phyloP scores from a whole-genome alignment of 352 stramenopile genomes.

The Albugo candida region DNA sequence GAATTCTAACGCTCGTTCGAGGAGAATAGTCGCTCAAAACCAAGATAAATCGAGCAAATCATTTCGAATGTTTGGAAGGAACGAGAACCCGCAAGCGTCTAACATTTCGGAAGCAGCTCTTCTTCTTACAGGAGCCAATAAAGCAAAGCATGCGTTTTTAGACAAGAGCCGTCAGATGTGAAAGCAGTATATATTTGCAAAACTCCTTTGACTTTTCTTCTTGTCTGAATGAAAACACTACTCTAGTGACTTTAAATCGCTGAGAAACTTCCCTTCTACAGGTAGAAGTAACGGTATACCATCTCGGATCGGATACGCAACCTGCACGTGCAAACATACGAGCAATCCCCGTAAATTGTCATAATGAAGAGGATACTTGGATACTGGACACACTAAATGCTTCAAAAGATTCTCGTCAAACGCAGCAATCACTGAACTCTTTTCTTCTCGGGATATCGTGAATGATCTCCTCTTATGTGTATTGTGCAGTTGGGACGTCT shows the following conservation, averaged over 20 bases:
- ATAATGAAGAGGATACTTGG: conserved; percentile 64
- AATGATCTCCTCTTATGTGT: too few species aligned
- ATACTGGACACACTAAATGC: conserved; percentile 70
- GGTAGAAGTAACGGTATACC: conserved; percentile 56
- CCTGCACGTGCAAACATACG: conserved; percentile 65
- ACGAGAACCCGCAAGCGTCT: conserved; percentile 31
- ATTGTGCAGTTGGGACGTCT: too few species aligned
- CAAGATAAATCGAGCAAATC: conserved; percentile 9
- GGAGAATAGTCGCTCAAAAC: conserved; percentile 14
- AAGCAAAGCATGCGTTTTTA: conserved; percentile 35
- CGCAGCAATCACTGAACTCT: conserved; percentile 11
- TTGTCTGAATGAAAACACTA: background rate
- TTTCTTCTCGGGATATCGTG: background rate
- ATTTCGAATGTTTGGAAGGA: conserved; percentile 35
- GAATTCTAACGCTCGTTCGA: background rate
- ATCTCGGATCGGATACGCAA: conserved; percentile 67
- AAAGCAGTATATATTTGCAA: background rate
- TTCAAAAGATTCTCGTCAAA: conserved; percentile 49
- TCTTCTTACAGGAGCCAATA: conserved; percentile 19
- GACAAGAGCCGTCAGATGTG: background rate
- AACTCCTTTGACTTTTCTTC: background rate
- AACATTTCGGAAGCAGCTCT: conserved; percentile 33
- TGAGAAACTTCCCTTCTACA: conserved; percentile 45
- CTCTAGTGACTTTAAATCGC: conserved; percentile 6
- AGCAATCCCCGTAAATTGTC: conserved; percentile 30